Conservation (phyloP, 2,329 filamentous ascomycete genomes). For the Penicillium polonicum region DNA sequence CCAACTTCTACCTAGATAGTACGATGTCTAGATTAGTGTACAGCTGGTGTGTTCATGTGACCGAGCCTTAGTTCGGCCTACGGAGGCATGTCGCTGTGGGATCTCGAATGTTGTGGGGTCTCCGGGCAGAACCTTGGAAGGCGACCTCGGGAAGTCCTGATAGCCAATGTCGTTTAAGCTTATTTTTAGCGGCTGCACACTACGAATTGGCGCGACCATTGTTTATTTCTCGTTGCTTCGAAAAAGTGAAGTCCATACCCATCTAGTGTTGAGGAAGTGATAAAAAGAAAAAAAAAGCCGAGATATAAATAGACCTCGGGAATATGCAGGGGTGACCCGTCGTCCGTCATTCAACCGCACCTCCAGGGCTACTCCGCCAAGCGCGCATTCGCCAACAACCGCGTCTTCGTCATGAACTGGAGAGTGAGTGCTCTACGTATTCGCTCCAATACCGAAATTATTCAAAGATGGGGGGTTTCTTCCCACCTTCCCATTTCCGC, state of each 20-base stretch:
- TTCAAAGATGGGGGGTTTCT: not conserved
- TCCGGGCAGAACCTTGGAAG: not conserved
- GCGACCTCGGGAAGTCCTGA: not conserved
- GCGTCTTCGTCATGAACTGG: not conserved
- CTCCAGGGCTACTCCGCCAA: not conserved
- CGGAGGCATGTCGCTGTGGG: not conserved
- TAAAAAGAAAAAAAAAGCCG: not conserved
- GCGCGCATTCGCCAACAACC: not conserved
- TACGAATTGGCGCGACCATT: not conserved
- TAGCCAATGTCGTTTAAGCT: not conserved
- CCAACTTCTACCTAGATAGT: not conserved
- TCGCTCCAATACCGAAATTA: not conserved
- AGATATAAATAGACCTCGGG: conserved; percentile 4
- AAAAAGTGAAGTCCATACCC: not conserved
- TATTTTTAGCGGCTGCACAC: not conserved
- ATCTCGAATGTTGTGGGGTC: not conserved
- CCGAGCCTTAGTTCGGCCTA: not conserved
- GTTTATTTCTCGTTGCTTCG: too few species aligned
- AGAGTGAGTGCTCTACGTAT: not conserved
- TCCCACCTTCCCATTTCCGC: not conserved
- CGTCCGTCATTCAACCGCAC: not conserved
- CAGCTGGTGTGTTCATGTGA: not conserved
- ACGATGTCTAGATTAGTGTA: not conserved
- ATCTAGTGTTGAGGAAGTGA: not conserved
- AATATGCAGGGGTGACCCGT: conserved; percentile 3